These are phyloP conservation scores for Populus davidiana DNA, from an alignment of 345 rosid species.

Conservation along the genomic window DNA sequence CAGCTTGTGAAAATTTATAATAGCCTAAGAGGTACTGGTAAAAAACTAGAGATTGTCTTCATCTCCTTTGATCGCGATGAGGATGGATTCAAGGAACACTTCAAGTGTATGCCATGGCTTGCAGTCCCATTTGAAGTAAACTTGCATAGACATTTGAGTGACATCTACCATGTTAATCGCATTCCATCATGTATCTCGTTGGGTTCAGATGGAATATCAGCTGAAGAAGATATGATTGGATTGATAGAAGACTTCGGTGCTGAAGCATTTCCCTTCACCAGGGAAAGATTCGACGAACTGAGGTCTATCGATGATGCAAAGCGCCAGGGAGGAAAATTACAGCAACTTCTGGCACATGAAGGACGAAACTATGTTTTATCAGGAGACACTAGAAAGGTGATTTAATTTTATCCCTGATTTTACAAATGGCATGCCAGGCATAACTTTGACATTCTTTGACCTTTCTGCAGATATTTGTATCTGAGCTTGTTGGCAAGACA, in stretches of 20 bases:
- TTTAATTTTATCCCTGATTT: not conserved
- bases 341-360: constrained; percentile 51
- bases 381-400: constrained; percentile 52
- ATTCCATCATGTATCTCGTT: constrained; percentile 62
- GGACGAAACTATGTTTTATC: constrained; percentile 43
- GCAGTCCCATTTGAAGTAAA: constrained; percentile 56
- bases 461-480: constrained; percentile 42
- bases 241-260: constrained; percentile 66
- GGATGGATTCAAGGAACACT: constrained; percentile 54
- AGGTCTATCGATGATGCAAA: constrained; percentile 53
- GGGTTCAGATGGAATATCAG: constrained; percentile 36
- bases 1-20: constrained; percentile 57
- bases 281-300: constrained; percentile 55
- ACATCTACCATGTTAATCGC: constrained; percentile 41
- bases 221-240: constrained; percentile 57
- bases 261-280: constrained; percentile 69
- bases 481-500: constrained; percentile 69
- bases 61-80: constrained; percentile 69
- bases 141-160: constrained; percentile 40
- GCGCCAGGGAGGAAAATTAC: constrained; percentile 57
- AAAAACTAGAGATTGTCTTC: constrained; percentile 60
- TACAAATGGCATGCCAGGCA: not conserved
- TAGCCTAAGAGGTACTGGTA: constrained; percentile 36
- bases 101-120: constrained; percentile 76
- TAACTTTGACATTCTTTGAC: not conserved